phyloP scores from a whole-genome alignment of 768 basidiomycete species.

The Lyophyllum semitale region DNA sequence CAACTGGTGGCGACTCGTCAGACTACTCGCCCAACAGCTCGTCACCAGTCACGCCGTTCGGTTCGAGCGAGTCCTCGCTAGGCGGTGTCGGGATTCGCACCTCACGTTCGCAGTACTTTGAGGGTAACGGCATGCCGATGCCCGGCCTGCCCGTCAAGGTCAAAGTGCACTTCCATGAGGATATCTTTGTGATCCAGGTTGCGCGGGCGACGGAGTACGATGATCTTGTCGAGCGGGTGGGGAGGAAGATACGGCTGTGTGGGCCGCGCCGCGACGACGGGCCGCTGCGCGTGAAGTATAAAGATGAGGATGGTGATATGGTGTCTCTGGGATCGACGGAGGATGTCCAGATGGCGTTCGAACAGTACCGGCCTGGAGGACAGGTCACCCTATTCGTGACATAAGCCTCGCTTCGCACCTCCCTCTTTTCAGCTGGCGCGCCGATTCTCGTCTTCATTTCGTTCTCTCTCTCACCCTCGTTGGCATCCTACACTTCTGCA shows the following conservation, averaged over 20 bases:
- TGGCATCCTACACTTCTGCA: conserved; percentile 9
- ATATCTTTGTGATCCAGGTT: conserved; percentile 94
- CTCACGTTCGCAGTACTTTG: conserved; percentile 58
- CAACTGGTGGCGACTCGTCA: conserved; percentile 71
- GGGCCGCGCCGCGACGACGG: conserved; percentile 79
- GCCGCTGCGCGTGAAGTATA: conserved; percentile 85
- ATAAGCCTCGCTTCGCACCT: conserved; percentile 36
- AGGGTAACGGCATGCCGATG: conserved; percentile 16
- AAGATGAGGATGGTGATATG: conserved; percentile 91
- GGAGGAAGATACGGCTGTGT: conserved; percentile 90
- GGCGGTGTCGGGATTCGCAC: conserved; percentile 55
- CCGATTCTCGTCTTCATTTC: background rate
- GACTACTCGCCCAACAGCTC: conserved; percentile 84
- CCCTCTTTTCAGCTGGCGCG: conserved; percentile 10
- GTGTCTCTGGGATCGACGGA: conserved; percentile 87
- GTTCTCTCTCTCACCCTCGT: background rate
- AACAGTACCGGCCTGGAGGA: conserved; percentile 75
- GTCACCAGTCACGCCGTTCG: conserved; percentile 88
- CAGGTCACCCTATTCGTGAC: conserved; percentile 83
- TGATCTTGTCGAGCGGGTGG: conserved; percentile 87
- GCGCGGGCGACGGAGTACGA: conserved; percentile 75
- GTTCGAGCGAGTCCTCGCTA: conserved; percentile 84
- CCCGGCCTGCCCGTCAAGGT: conserved; percentile 68
- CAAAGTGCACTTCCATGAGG: conserved; percentile 93
- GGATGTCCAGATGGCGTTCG: conserved; percentile 94